Percentiles rank a stretch among this genome's conserved stretches.
Conservation (phyloP, 2,329 filamentous ascomycete species). For the Dothideomycetidae sp. region DNA sequence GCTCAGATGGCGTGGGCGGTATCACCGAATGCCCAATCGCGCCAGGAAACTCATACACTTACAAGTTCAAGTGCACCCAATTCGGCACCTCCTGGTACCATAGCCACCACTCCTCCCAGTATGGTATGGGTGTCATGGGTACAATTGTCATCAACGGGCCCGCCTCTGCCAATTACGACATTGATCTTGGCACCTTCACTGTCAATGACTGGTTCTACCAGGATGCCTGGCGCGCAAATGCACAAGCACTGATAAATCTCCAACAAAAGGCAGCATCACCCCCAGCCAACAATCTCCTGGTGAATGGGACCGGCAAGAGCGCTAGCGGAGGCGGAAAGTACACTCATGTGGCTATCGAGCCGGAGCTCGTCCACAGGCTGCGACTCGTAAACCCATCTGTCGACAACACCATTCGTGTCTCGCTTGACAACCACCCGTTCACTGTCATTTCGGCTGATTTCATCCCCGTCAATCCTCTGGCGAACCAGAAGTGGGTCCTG, state of each 20-base stretch:
- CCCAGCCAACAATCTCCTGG: constrained; percentile 30
- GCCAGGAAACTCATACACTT: constrained; percentile 37
- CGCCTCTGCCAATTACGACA: constrained; percentile 28
- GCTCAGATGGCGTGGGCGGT: constrained; percentile 42
- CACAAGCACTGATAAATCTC: constrained; percentile 21
- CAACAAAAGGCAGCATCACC: constrained; percentile 19
- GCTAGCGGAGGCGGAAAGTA: constrained; percentile 20
- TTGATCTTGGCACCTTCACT: constrained; percentile 19
- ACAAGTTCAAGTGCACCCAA: constrained; percentile 39
- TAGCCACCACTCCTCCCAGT: constrained; percentile 29
- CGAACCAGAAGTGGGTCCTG: constrained; percentile 20
- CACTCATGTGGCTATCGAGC: constrained; percentile 13
- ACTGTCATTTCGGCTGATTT: constrained; percentile 25
- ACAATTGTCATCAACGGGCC: constrained; percentile 30
- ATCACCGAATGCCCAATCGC: constrained; percentile 34
- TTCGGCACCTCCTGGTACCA: constrained; percentile 31
- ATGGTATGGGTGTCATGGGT: constrained; percentile 30
- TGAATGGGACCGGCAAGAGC: constrained; percentile 28
- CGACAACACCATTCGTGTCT: constrained; percentile 30
- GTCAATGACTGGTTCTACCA: constrained; percentile 21
- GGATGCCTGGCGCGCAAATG: constrained; percentile 18
- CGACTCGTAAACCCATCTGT: constrained; percentile 33
- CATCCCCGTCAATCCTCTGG: constrained; percentile 19
- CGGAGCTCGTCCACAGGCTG: constrained; percentile 30
- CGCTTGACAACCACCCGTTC: constrained; percentile 22